phyloP scores from a whole-genome alignment of 805 yeast genomes.

The Lipomyces yamadae region DNA sequence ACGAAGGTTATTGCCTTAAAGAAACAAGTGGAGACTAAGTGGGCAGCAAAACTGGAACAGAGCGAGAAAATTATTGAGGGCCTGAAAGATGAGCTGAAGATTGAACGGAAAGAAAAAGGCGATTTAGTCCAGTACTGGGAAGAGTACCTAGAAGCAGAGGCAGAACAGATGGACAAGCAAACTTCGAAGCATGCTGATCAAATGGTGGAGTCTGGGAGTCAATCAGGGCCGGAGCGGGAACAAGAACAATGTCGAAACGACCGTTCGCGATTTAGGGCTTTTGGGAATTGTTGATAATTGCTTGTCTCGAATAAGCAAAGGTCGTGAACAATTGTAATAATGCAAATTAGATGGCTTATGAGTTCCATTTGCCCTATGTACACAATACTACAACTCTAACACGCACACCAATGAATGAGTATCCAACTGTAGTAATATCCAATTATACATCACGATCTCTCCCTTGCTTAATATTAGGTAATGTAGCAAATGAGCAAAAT shows the following conservation, averaged over 20 bases:
- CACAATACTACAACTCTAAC: not conserved
- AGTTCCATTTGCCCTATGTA: not conserved
- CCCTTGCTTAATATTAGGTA: not conserved
- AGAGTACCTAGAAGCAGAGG: slow-evolving; percentile 33
- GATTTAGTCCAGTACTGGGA: slow-evolving; percentile 36
- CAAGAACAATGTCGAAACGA: not conserved
- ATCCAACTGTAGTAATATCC: not conserved
- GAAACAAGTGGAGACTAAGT: slow-evolving; percentile 29
- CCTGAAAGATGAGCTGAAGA: slow-evolving; percentile 18
- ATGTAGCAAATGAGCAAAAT: not conserved
- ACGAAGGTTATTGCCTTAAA: slow-evolving; percentile 29
- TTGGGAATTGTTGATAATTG: not conserved
- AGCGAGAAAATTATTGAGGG: slow-evolving; percentile 7
- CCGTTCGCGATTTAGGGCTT: not conserved
- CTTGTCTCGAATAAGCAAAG: not conserved
- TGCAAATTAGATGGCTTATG: not conserved
- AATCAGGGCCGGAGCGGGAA: not conserved
- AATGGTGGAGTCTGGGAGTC: not conserved
- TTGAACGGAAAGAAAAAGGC: slow-evolving; percentile 32
- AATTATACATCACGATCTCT: not conserved
- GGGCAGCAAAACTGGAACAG: slow-evolving; percentile 18
- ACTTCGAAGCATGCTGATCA: not conserved
- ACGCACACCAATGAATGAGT: not conserved
- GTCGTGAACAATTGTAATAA: not conserved
- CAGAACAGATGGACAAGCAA: slow-evolving; percentile 21